A percentile compares a stretch with the other conserved stretches of the same genome.
Conservation (phyloP, 164 flowering plant species). For the Kalanchoe fedtschenkoi region DNA sequence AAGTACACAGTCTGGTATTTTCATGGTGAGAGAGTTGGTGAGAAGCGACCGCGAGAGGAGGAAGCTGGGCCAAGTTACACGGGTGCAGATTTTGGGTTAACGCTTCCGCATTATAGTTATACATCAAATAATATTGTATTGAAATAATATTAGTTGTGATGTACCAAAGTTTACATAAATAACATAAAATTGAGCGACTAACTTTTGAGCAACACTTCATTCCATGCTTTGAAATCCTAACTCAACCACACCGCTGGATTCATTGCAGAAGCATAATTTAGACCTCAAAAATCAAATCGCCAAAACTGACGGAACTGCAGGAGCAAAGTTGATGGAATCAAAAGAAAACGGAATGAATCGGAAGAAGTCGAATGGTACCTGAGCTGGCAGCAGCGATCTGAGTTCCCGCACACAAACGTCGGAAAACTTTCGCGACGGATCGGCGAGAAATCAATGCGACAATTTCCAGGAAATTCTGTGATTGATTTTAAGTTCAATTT, state of each 20-base stretch:
- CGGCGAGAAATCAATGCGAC: neutral
- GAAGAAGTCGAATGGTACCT: neutral
- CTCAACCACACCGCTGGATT: neutral
- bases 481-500: neutral
- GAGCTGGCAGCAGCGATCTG: neutral
- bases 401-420: too few species aligned
- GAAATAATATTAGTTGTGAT: too few species aligned
- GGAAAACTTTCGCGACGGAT: neutral
- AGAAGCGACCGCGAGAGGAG: too few species aligned
- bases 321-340: neutral
- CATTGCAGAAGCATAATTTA: neutral
- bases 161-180: too few species aligned
- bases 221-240: neutral
- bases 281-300: neutral
- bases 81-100: too few species aligned
- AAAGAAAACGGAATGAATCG: neutral
- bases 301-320: neutral
- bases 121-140: too few species aligned
- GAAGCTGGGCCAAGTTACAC: too few species aligned
- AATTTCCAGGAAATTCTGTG: neutral
- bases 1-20: too few species aligned
- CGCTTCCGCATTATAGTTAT: too few species aligned
- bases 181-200: neutral
- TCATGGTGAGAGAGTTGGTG: too few species aligned
- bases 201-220: neutral